Evolutionary conservation across 2,329 filamentous ascomycete genomes (phyloP).

Genomic region (Fusarium graminum): DNA sequence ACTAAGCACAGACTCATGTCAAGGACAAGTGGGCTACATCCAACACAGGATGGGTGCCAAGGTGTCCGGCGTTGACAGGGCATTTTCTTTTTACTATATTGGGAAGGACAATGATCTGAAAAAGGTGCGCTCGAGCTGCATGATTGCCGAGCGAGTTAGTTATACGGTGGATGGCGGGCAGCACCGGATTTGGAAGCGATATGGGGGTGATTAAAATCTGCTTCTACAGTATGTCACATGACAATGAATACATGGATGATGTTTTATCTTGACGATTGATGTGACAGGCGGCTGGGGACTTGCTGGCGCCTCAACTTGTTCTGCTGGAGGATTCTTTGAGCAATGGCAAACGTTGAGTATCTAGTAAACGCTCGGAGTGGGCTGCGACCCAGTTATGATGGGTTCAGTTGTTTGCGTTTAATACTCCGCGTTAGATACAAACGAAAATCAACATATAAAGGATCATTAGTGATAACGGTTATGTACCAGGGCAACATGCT

Average conservation of each 20-base stretch:
- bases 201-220: constrained; percentile 34
- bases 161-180: constrained; percentile 21
- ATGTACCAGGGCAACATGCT: not conserved
- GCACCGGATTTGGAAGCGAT: constrained; percentile 26
- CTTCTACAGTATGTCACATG: constrained; percentile 36
- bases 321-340: constrained; percentile 2
- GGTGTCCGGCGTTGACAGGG: constrained; percentile 43
- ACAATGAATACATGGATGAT: constrained; percentile 43
- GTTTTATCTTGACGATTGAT: constrained; percentile 11
- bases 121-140: constrained; percentile 27
- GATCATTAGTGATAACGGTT: too few relatives aligned
- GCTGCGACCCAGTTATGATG: not conserved
- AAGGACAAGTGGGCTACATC: constrained; percentile 17
- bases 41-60: constrained; percentile 26
- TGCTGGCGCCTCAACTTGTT: constrained; percentile 11
- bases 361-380: not conserved
- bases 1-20: constrained; percentile 65
- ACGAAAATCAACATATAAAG: not conserved
- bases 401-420: constrained; percentile 5
- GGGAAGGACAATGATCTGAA: constrained; percentile 37
- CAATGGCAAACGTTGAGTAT: not conserved
- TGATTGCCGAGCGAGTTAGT: constrained; percentile 19
- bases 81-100: constrained; percentile 40
- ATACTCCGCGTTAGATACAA: constrained; percentile 8
- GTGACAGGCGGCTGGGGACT: constrained; percentile 1